phyloP scores from a whole-genome alignment of 495 filamentous ascomycete species.

The Aspergillus avenaceus region DNA sequence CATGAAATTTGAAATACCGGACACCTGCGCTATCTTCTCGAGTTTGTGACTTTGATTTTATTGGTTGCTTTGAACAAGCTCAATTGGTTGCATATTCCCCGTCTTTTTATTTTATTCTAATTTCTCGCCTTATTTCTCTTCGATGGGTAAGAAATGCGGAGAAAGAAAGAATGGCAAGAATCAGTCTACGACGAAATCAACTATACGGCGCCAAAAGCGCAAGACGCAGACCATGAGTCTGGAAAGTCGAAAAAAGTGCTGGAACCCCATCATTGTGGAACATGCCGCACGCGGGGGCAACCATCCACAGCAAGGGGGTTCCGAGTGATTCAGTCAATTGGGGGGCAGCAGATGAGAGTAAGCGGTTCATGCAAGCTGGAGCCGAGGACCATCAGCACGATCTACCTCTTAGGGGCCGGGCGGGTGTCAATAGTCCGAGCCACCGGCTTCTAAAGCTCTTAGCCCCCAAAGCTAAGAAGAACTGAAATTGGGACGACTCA shows the following conservation, averaged over 20 bases:
- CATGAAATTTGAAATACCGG: too few relatives aligned
- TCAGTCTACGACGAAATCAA: too few relatives aligned
- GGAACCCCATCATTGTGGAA: constrained; percentile 25
- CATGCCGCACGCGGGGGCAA: constrained; percentile 33
- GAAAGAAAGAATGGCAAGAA: not conserved
- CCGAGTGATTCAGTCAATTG: constrained; percentile 1
- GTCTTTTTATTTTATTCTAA: too few relatives aligned
- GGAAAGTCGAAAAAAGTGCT: not conserved
- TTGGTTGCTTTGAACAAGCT: too few relatives aligned
- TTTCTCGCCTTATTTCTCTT: too few relatives aligned
- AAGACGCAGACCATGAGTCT: not conserved
- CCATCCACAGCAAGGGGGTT: constrained; percentile 30
- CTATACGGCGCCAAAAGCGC: not conserved
- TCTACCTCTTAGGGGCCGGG: constrained; percentile 19
- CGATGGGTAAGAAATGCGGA: not conserved
- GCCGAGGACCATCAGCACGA: constrained; percentile 20
- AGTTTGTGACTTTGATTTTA: too few relatives aligned
- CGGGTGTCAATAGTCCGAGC: constrained; percentile 22
- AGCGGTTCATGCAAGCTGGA: constrained; percentile 22
- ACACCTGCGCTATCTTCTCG: too few relatives aligned
- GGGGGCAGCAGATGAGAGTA: constrained; percentile 3
- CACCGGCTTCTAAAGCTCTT: constrained; percentile 4
- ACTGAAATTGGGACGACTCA: not conserved
- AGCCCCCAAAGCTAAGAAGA: not conserved
- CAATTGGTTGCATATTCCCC: too few relatives aligned